Conservation (phyloP, 805 yeast genomes). For the Candida chilensis region DNA sequence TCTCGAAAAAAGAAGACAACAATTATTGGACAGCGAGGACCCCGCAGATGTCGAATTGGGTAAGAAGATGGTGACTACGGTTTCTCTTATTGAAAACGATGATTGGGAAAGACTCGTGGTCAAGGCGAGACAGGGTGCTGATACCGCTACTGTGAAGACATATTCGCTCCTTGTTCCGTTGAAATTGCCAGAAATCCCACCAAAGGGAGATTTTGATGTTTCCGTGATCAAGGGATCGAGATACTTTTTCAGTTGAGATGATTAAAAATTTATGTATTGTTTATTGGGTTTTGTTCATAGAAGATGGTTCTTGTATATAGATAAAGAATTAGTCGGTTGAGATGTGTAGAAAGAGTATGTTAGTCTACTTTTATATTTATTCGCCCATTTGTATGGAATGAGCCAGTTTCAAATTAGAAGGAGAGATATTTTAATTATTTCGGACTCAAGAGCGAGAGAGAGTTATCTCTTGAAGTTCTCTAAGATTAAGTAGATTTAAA, state of each 20-base stretch:
- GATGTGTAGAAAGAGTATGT: too few relatives aligned
- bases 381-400: too few relatives aligned
- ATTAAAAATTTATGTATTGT: too few relatives aligned
- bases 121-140: slow-evolving; percentile 4
- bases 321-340: too few relatives aligned
- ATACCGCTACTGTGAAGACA: slow-evolving; percentile 6
- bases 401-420: too few relatives aligned
- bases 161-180: slow-evolving; percentile 54
- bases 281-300: too few relatives aligned
- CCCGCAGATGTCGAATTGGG: slow-evolving; percentile 42
- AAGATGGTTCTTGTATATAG: too few relatives aligned
- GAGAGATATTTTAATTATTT: too few relatives aligned
- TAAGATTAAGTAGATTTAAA: too few relatives aligned
- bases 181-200: slow-evolving; percentile 62
- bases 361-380: too few relatives aligned
- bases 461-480: too few relatives aligned
- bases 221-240: slow-evolving; percentile 57
- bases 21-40: slow-evolving; percentile 41
- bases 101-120: slow-evolving; percentile 14
- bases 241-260: slow-evolving; percentile 55
- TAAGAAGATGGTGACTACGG: slow-evolving; percentile 54
- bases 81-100: slow-evolving; percentile 40
- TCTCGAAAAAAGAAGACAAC: slow-evolving; percentile 57
- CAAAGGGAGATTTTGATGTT: slow-evolving; percentile 80
- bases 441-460: too few relatives aligned